phyloP scores from a whole-genome alignment of 148 eudicot species.

The Limonium bicolor region DNA sequence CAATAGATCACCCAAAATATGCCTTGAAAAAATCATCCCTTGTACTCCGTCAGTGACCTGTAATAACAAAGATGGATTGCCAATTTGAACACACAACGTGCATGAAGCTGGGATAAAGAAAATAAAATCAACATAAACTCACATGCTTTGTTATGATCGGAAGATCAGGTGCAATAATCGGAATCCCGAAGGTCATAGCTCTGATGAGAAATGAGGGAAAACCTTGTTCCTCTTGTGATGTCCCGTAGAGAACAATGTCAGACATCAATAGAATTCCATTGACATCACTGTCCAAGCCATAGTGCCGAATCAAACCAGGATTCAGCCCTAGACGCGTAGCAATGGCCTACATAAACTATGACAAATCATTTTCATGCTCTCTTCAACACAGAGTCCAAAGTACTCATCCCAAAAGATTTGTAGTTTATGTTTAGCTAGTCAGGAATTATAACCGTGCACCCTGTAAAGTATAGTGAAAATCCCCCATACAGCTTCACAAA shows the following conservation, averaged over 20 bases:
- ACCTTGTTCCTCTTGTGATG: slow-evolving; percentile 77
- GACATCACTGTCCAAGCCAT: slow-evolving; percentile 61
- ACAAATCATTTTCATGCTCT: background rate
- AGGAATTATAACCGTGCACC: too few relatives aligned
- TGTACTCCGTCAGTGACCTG: slow-evolving; percentile 82
- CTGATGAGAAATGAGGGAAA: slow-evolving; percentile 72
- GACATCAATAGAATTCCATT: slow-evolving; percentile 59
- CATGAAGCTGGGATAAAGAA: background rate
- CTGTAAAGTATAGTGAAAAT: too few relatives aligned
- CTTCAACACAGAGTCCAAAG: too few relatives aligned
- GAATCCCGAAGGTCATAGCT: slow-evolving; percentile 84
- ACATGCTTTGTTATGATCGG: slow-evolving; percentile 63
- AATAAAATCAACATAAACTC: slow-evolving; percentile 18
- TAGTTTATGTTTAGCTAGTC: too few relatives aligned
- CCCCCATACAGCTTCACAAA: too few relatives aligned
- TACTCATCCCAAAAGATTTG: too few relatives aligned
- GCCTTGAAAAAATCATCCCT: slow-evolving; percentile 61
- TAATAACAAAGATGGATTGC: slow-evolving; percentile 2
- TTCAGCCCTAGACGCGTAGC: slow-evolving; percentile 47
- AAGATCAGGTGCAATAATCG: slow-evolving; percentile 66
- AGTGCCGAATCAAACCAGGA: slow-evolving; percentile 64
- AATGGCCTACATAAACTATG: slow-evolving; percentile 35
- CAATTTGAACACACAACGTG: background rate
- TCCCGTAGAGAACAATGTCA: slow-evolving; percentile 74
- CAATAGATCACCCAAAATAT: slow-evolving; percentile 51